These are phyloP conservation scores for Trichodelitschia bisporula DNA, from an alignment of 495 filamentous ascomycete genomes.

Conservation along the genomic window DNA sequence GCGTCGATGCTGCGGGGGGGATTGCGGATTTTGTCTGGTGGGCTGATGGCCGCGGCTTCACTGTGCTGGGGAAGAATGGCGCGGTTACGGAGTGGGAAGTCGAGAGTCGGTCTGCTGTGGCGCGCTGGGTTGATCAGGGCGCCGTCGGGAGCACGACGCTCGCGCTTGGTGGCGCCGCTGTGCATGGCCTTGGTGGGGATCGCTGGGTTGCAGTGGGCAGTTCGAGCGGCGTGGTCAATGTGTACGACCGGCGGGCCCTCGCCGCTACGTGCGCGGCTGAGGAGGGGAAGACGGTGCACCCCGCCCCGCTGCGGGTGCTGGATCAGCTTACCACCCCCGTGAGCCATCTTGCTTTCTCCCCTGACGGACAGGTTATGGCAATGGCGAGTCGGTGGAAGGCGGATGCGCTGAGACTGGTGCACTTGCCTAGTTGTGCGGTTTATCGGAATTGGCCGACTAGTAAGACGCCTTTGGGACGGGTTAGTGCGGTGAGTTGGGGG, in stretches of 20 bases:
- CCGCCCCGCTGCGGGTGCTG: slow-evolving; percentile 42
- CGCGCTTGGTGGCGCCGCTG: slow-evolving; percentile 39
- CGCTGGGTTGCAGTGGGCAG: slow-evolving; percentile 74
- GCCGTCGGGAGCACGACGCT: slow-evolving; percentile 66
- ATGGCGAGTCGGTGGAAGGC: slow-evolving; percentile 69
- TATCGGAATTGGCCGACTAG: slow-evolving; percentile 93
- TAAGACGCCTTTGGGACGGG: slow-evolving; percentile 65
- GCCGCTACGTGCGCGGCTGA: slow-evolving; percentile 17
- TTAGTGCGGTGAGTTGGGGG: slow-evolving; percentile 46
- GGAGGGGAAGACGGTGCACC: slow-evolving; percentile 30
- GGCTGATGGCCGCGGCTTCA: slow-evolving; percentile 51
- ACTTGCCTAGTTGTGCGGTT: slow-evolving; percentile 76
- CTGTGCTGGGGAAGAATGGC: slow-evolving; percentile 59
- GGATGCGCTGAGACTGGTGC: slow-evolving; percentile 69
- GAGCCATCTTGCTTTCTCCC: slow-evolving; percentile 51
- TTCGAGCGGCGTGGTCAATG: slow-evolving; percentile 64
- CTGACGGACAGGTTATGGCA: slow-evolving; percentile 69
- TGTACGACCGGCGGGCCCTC: slow-evolving; percentile 65
- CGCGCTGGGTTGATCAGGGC: slow-evolving; percentile 76
- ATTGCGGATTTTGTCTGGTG: slow-evolving; percentile 85
- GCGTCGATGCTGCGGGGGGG: slow-evolving; percentile 58
- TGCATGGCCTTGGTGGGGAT: slow-evolving; percentile 42
- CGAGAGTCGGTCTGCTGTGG: slow-evolving; percentile 33
- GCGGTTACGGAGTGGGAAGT: slow-evolving; percentile 85
- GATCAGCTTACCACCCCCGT: slow-evolving; percentile 74